Percentiles rank a stretch among this genome's conserved stretches.
Evolutionary conservation across 768 basidiomycete genomes (phyloP).

Genomic region (Termitomyces sp.): DNA sequence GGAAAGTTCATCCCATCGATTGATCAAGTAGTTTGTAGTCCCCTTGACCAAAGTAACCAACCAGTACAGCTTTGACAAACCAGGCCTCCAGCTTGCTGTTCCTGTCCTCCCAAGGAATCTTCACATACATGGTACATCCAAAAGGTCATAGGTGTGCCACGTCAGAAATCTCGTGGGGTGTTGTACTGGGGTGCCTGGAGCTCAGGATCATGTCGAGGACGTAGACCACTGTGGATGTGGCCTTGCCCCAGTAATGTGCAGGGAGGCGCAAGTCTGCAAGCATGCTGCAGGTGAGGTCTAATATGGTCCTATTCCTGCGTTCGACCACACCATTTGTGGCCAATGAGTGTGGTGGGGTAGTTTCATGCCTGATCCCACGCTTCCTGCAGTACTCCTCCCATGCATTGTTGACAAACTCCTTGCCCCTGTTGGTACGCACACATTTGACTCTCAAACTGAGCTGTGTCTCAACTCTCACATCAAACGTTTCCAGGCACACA

Average conservation of each 20-base stretch:
- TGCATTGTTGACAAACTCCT: background rate
- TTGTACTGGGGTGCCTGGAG: background rate
- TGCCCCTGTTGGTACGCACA: background rate
- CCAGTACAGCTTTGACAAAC: background rate
- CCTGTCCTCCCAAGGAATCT: background rate
- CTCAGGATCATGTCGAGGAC: background rate
- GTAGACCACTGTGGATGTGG: background rate
- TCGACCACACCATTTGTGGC: background rate
- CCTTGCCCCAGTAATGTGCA: background rate
- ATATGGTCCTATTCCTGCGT: background rate
- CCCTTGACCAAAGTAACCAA: background rate
- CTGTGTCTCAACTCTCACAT: background rate
- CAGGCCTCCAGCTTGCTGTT: background rate
- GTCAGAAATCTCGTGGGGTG: background rate
- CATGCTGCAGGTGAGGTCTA: background rate
- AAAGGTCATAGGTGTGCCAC: background rate
- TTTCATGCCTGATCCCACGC: background rate
- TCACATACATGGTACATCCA: background rate
- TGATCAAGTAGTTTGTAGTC: background rate
- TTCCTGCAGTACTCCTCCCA: background rate
- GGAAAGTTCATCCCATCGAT: background rate
- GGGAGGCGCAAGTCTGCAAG: background rate
- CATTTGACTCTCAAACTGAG: background rate
- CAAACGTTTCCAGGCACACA: background rate
- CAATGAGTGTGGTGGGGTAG: background rate